Percentiles rank a stretch among this genome's conserved stretches.
These are phyloP conservation scores for Oemleria cerasiformis DNA, from an alignment of 306 rosid genomes.

Conservation along the genomic window DNA sequence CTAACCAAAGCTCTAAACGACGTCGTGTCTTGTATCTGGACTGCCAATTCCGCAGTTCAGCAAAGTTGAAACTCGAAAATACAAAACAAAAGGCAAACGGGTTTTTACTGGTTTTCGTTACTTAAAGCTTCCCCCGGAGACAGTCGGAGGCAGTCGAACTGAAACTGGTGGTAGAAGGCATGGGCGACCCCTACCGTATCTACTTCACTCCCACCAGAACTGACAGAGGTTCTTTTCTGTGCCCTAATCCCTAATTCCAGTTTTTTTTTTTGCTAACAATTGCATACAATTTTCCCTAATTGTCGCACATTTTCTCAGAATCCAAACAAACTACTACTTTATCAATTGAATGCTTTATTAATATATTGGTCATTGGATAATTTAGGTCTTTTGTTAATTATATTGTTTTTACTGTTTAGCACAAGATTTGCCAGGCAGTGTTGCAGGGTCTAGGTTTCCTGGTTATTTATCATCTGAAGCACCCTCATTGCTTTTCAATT, in stretches of 20 bases:
- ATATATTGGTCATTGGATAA: not conserved
- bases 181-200: constrained; percentile 56
- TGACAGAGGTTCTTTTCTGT: constrained; percentile 39
- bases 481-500: constrained; percentile 36
- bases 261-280: not conserved
- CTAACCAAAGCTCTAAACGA: not conserved
- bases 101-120: not conserved
- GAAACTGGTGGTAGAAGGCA: constrained; percentile 15
- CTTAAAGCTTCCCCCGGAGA: not conserved
- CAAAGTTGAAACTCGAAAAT: not conserved
- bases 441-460: constrained; percentile 40
- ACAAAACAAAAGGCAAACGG: not conserved
- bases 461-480: constrained; percentile 49
- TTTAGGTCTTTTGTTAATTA: not conserved
- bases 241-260: constrained; percentile 3
- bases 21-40: not conserved
- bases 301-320: not conserved
- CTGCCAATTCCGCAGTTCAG: not conserved
- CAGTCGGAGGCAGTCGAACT: not conserved
- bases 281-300: not conserved
- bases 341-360: not conserved
- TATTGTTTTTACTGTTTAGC: constrained; percentile 3
- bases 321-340: not conserved
- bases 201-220: constrained; percentile 34
- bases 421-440: constrained; percentile 30